Conservation (phyloP, 2,329 filamentous ascomycete species). For the Rhytidhysteron rufulum region DNA sequence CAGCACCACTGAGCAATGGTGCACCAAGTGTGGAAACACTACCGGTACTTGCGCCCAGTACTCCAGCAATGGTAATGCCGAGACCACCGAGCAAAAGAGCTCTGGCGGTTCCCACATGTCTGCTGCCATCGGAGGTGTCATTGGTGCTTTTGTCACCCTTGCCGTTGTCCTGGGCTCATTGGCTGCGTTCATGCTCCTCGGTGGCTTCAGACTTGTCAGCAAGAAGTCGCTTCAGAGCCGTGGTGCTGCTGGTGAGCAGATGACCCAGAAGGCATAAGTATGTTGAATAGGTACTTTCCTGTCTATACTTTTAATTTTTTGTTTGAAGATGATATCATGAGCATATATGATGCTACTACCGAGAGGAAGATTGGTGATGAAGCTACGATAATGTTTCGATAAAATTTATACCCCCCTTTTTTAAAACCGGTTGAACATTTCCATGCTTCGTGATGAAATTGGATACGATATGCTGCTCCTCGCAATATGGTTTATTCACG, state of each 20-base stretch:
- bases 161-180: slow-evolving; percentile 56
- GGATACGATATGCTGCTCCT: too few relatives aligned
- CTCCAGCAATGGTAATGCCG: slow-evolving; percentile 14
- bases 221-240: slow-evolving; percentile 42
- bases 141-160: slow-evolving; percentile 67
- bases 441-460: too few relatives aligned
- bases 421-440: too few relatives aligned
- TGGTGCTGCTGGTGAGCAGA: neutral
- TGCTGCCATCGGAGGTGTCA: slow-evolving; percentile 72
- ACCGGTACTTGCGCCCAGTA: slow-evolving; percentile 61
- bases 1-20: slow-evolving; percentile 65
- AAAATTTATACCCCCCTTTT: too few relatives aligned
- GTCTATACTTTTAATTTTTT: too few relatives aligned
- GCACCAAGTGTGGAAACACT: slow-evolving; percentile 67
- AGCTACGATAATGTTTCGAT: too few relatives aligned
- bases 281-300: too few relatives aligned
- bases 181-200: slow-evolving; percentile 52
- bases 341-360: too few relatives aligned
- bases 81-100: slow-evolving; percentile 8
- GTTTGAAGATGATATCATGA: too few relatives aligned
- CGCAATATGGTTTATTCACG: too few relatives aligned
- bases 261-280: too few relatives aligned
- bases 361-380: too few relatives aligned
- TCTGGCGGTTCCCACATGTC: slow-evolving; percentile 51
- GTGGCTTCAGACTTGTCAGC: slow-evolving; percentile 56